phyloP scores from a whole-genome alignment of 306 rosid genomes.

The Vigna angularis region DNA sequence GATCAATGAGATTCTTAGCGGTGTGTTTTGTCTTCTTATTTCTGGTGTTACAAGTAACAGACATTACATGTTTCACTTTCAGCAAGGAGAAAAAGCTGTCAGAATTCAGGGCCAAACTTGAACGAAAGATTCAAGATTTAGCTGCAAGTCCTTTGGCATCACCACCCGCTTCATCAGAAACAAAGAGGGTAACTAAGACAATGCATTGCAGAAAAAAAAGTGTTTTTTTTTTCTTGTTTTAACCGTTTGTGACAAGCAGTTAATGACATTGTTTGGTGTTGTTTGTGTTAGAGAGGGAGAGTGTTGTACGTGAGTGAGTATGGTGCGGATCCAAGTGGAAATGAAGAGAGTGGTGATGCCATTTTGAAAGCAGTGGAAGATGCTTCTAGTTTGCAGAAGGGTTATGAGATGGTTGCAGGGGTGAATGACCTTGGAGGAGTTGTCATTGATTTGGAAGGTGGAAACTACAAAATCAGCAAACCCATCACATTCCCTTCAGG shows the following conservation, averaged over 20 bases:
- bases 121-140: constrained; percentile 1
- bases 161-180: constrained; percentile 45
- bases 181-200: constrained; percentile 47
- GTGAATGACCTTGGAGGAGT: constrained; percentile 70
- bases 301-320: constrained; percentile 56
- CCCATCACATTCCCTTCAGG: constrained; percentile 63
- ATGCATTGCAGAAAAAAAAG: background rate
- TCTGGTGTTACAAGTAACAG: background rate
- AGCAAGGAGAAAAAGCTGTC: constrained; percentile 32
- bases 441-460: constrained; percentile 69
- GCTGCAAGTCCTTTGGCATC: background rate
- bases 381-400: constrained; percentile 52
- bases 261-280: too few species aligned
- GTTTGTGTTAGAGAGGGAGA: constrained; percentile 41
- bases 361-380: constrained; percentile 57
- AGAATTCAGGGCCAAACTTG: constrained; percentile 38
- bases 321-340: constrained; percentile 76
- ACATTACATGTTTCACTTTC: constrained; percentile 33
- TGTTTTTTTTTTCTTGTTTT: background rate
- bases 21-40: constrained; percentile 42
- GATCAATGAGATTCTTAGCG: constrained; percentile 41
- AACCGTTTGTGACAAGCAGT: too few species aligned
- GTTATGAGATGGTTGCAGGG: constrained; percentile 55
- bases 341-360: constrained; percentile 60
- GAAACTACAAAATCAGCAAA: constrained; percentile 61